Evolutionary conservation across 2,329 filamentous ascomycete genomes (phyloP), one percentile per base, ranked within the genome.

Genomic region (Botrytis byssoidea): DNA sequence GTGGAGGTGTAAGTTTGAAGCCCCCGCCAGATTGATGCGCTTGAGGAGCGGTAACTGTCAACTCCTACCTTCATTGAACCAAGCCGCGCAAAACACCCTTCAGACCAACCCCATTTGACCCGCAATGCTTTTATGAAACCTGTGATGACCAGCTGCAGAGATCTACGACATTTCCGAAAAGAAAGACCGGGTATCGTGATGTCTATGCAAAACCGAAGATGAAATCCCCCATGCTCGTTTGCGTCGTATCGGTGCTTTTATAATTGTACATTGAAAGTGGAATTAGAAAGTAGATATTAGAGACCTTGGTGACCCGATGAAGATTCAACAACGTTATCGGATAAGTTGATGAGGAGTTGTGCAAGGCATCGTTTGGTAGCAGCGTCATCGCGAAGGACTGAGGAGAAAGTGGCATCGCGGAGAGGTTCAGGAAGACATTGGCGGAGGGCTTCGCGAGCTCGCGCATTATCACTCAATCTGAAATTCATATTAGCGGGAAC

Each of bases 341-440:
- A 97, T 72, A 99, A 89, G 81, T 98, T 98, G 84, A 98, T 97
- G 74, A 98, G 88, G 14, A 99, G 90, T 83, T 98, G 96, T n/a
- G 95, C 93, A 48, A 99, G 91, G 83, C 96, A 99, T 74, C 96
- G 92, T 86, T 99, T 99, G 0, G 96, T 99, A 1, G 96, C 96
- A 22, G 96, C 96, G 81, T 99, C 96, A 80, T 99, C 96, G 74
- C 96, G 93, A 48, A 99, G 90, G 63, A 99, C 96, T 0, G 95
- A 95, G 14, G 94, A 97, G 83, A 99, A 99, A 2, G 96, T 99
- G 12, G 95, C 95, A 82, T 99, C 96, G 66, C 96, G 92, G n/a
- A 99, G 90, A n/a, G 96, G 96, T 81, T 99, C 96, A 0, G 96
- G 96, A 20, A 99, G 91, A 81, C 96, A 99, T 83, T 99, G 96